Evolutionary conservation across 139 green algal genomes (phyloP), one percentile per base, ranked within the genome.

Genomic region (Chlorokybus atmophyticus): DNA sequence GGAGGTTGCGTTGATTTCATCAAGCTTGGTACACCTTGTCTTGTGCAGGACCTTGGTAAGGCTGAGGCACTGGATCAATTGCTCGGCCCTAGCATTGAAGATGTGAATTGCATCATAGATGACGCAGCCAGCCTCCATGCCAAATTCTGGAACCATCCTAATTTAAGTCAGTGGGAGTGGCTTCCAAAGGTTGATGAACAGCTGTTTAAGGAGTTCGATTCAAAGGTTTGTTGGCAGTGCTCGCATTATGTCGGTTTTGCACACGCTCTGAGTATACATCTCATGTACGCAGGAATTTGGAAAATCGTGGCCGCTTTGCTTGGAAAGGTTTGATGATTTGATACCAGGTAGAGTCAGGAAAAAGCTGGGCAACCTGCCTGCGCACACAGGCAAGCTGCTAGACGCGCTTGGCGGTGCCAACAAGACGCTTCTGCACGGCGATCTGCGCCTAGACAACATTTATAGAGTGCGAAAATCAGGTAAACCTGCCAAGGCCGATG

Each of bases 401-500:
- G 54, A 62, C 28, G 32, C 23, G 24, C 40, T 62, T 5, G 54
- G 54, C 4, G 28, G 24, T 6, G 5, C 29, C 40, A 31, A 31
- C 42, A 31, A 35, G 4, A 57, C 54, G 27, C 40, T 62, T n/a
- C 54, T 62, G 5, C 54, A 62, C 40, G 54, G 54, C 7, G 54
- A 62, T 35, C 42, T 62, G 6, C 54, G 54, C 4, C 54, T 62
- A 4, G 54, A 62, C 42, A 62, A 62, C 7, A 35, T 62, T 23
- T 62, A 62, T 35, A 25, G 40, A 27, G 51, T 58, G 51, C 48
- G 23, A 17, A 17, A 17, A 14, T 17, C 14, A 17, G 38, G 38
- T 14, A 44, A 44, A 17, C n/a, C n/a, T n/a, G 38, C 38, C 10
- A 17, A 55, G 4, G 48, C 21, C 23, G 48, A 55, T 17, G 28